phyloP scores from a whole-genome alignment of 2,329 filamentous ascomycete genomes.

The Fusarium succisae region DNA sequence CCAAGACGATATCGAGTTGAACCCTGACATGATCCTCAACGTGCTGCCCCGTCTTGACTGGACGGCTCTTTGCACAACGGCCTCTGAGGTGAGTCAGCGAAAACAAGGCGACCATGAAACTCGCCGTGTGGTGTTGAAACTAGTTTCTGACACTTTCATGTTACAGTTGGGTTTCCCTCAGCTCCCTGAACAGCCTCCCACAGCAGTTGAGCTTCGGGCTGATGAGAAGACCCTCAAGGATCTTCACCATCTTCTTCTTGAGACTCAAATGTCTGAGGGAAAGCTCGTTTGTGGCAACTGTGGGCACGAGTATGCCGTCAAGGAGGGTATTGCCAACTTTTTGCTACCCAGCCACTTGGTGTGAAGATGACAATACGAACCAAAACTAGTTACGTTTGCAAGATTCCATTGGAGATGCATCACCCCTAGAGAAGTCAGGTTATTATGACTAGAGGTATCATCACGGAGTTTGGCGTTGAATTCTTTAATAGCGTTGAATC shows the following conservation, averaged over 20 bases:
- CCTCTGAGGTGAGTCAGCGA: slow-evolving; percentile 71
- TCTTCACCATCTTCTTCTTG: slow-evolving; percentile 82
- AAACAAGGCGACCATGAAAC: neutral
- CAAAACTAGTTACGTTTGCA: neutral
- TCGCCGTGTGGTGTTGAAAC: neutral
- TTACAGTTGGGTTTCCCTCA: slow-evolving; percentile 79
- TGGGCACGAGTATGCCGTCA: slow-evolving; percentile 91
- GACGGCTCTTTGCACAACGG: slow-evolving; percentile 78
- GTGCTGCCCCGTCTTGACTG: slow-evolving; percentile 90
- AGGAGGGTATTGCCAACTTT: slow-evolving; percentile 97
- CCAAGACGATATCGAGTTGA: slow-evolving; percentile 84
- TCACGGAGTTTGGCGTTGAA: slow-evolving; percentile 41
- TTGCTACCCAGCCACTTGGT: slow-evolving; percentile 92
- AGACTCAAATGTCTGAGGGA: slow-evolving; percentile 90
- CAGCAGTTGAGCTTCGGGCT: slow-evolving; percentile 67
- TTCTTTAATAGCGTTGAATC: slow-evolving; percentile 22
- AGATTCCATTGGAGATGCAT: neutral
- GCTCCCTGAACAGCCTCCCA: slow-evolving; percentile 72
- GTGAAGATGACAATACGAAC: slow-evolving; percentile 40
- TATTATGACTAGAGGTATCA: slow-evolving; percentile 18
- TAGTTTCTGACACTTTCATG: slow-evolving; percentile 8
- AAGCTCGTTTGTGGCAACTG: slow-evolving; percentile 91
- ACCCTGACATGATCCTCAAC: slow-evolving; percentile 82
- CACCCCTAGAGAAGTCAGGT: neutral
- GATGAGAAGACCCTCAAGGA: slow-evolving; percentile 79